These are phyloP conservation scores for Lactarius pseudohatsudake DNA, from an alignment of 768 basidiomycete species.

Conservation along the genomic window DNA sequence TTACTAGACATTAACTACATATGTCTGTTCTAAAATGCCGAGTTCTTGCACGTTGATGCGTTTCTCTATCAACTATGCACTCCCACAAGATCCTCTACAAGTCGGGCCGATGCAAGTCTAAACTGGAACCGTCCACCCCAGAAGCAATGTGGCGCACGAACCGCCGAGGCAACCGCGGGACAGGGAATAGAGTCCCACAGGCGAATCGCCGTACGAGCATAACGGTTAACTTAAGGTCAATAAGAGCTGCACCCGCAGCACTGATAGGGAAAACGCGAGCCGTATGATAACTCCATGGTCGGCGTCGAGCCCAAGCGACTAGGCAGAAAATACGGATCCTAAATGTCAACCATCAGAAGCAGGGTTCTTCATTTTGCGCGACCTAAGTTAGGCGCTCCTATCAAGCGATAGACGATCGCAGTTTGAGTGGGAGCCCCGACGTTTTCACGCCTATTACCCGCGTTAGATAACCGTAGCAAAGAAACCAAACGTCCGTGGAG, in stretches of 20 bases:
- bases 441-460: not conserved
- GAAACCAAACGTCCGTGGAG: not conserved
- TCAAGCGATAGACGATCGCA: not conserved
- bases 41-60: not conserved
- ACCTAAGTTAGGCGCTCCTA: not conserved
- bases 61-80: not conserved
- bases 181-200: not conserved
- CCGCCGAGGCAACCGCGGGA: not conserved
- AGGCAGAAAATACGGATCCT: not conserved
- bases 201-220: not conserved
- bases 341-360: not conserved
- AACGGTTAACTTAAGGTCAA: not conserved
- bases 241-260: not conserved
- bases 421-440: not conserved
- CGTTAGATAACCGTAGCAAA: not conserved
- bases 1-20: not conserved
- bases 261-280: not conserved
- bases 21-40: not conserved
- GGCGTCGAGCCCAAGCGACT: not conserved
- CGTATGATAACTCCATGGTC: not conserved
- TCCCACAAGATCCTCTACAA: not conserved
- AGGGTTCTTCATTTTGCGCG: not conserved
- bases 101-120: not conserved
- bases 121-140: not conserved
- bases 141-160: not conserved